phyloP scores from a whole-genome alignment of 306 rosid species.

The Aeschynomene evenia region DNA sequence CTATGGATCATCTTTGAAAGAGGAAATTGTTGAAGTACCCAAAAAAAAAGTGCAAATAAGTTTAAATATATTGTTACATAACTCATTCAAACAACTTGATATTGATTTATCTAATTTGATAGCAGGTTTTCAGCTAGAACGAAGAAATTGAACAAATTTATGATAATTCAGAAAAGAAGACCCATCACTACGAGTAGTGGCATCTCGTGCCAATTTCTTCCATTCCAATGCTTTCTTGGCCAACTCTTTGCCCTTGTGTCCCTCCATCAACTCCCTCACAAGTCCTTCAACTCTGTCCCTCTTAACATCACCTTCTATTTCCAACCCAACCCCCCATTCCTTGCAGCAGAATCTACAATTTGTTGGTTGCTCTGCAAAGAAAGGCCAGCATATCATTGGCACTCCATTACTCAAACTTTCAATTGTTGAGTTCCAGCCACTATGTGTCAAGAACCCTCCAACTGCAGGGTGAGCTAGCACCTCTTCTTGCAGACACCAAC shows the following conservation, averaged over 20 bases:
- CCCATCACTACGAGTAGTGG: background rate
- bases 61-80: no score
- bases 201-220: slow-evolving; percentile 13
- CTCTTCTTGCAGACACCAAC: slow-evolving; percentile 58
- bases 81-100: no score
- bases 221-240: slow-evolving; percentile 18
- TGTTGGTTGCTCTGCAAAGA: slow-evolving; percentile 56
- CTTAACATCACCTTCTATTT: slow-evolving; percentile 17
- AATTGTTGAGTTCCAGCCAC: slow-evolving; percentile 56
- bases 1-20: no score
- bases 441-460: slow-evolving; percentile 59
- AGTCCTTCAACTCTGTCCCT: background rate
- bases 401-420: slow-evolving; percentile 39
- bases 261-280: slow-evolving; percentile 24
- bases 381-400: slow-evolving; percentile 61
- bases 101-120: background rate
- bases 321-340: slow-evolving; percentile 26
- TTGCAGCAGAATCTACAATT: slow-evolving; percentile 36
- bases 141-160: background rate
- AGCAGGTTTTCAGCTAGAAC: background rate
- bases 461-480: slow-evolving; percentile 45
- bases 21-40: no score
- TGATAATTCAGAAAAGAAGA: slow-evolving; percentile 17
- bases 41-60: no score
- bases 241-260: background rate